These are phyloP conservation scores for Chrysosporium keratinophilum DNA, from an alignment of 2,329 filamentous ascomycete species.

Conservation along the genomic window DNA sequence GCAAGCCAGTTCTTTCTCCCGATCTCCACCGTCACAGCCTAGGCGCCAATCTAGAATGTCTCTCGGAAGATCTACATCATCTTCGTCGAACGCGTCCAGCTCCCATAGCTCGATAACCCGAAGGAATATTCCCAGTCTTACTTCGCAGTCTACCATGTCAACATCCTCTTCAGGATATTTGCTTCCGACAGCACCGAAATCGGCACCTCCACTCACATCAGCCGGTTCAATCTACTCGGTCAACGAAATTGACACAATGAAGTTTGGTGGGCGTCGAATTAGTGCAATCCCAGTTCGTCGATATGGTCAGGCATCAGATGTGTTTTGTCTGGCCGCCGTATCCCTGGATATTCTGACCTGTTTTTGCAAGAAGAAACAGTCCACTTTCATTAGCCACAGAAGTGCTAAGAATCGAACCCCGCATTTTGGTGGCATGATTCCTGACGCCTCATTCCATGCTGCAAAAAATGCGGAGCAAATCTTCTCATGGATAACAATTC, in stretches of 20 bases:
- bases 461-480: conserved; percentile 43
- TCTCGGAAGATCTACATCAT: not conserved
- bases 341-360: conserved; percentile 51
- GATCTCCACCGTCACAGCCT: not conserved
- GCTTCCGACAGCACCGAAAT: not conserved
- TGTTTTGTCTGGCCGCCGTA: conserved; percentile 51
- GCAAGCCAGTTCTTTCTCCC: not conserved
- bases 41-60: conserved; percentile 2
- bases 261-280: not conserved
- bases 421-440: conserved; percentile 39
- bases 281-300: not conserved
- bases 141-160: conserved; percentile 6
- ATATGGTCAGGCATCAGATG: conserved; percentile 36
- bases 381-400: conserved; percentile 47
- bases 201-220: not conserved
- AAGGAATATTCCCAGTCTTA: conserved; percentile 6
- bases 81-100: conserved; percentile 1
- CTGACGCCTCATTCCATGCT: conserved; percentile 49
- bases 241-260: not conserved
- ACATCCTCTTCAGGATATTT: not conserved
- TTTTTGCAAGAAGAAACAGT: conserved; percentile 47
- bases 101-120: conserved; percentile 3
- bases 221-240: not conserved
- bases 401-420: conserved; percentile 35
- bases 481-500: conserved; percentile 44